phyloP scores from a whole-genome alignment of 108 stramenopile species.

The Skeletonema marinoi region DNA sequence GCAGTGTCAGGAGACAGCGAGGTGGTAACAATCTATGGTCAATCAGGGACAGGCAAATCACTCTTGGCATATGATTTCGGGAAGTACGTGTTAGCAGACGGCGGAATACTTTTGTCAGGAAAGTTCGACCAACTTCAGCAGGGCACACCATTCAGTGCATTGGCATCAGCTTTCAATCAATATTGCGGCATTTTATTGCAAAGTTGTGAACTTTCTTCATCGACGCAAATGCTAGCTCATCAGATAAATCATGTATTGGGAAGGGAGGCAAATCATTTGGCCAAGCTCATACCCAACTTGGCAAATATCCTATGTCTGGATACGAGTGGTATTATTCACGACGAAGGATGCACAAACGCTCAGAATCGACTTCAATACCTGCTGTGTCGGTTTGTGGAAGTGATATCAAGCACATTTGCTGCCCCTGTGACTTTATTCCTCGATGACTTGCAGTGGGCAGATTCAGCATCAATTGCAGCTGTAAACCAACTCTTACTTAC shows the following conservation, averaged over 20 bases:
- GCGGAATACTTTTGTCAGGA: constrained; percentile 10
- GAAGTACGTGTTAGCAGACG: not conserved
- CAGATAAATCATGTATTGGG: not conserved
- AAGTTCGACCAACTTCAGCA: constrained; percentile 29
- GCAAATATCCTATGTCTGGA: not conserved
- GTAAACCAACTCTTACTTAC: constrained; percentile 1
- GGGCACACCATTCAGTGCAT: constrained; percentile 16
- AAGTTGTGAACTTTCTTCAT: constrained; percentile 1
- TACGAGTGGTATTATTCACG: not conserved
- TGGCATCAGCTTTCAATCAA: not conserved
- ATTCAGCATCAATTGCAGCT: constrained; percentile 26
- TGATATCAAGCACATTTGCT: constrained; percentile 16
- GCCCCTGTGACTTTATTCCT: constrained; percentile 30
- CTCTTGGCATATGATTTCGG: not conserved
- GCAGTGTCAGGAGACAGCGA: constrained; percentile 4
- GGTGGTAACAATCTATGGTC: constrained; percentile 23
- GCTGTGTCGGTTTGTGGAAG: constrained; percentile 26
- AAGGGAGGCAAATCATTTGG: constrained; percentile 7
- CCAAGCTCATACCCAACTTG: constrained; percentile 26
- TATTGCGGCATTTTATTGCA: constrained; percentile 5
- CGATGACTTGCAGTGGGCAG: not conserved
- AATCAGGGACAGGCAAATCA: constrained; percentile 8
- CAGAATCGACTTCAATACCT: constrained; percentile 32
- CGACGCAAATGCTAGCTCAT: not conserved
- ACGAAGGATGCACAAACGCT: constrained; percentile 12